phyloP scores from a whole-genome alignment of 495 filamentous ascomycete genomes.

The Thermothielavioides terrestris region DNA sequence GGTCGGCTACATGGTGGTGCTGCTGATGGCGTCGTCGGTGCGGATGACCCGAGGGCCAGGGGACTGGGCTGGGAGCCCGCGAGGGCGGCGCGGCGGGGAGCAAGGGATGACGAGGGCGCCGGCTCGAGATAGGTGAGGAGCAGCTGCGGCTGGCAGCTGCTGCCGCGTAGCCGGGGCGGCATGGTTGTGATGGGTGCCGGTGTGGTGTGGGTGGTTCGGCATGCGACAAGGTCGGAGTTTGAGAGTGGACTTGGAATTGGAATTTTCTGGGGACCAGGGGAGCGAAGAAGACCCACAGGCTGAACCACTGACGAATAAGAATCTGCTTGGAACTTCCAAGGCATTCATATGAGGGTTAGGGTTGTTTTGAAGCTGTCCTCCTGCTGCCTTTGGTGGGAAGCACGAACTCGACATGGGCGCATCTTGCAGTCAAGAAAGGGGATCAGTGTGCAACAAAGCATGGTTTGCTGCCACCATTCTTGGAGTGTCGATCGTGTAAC shows the following conservation, averaged over 20 bases:
- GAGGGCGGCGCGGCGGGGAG: neutral
- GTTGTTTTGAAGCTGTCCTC: neutral
- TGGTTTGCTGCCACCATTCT: too few relatives aligned
- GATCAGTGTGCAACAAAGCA: too few relatives aligned
- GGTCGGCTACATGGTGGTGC: constrained; percentile 4
- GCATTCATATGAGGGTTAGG: constrained; percentile 7
- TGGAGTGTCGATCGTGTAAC: too few relatives aligned
- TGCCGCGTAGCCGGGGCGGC: constrained; percentile 25
- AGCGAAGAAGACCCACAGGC: neutral
- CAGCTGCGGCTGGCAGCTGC: constrained; percentile 15
- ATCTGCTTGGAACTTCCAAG: neutral
- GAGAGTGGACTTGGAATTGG: constrained; percentile 4
- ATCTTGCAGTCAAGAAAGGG: too few relatives aligned
- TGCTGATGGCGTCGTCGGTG: neutral
- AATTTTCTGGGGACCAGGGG: constrained; percentile 3
- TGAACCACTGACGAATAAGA: neutral
- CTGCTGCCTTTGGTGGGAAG: too few relatives aligned
- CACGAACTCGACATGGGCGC: too few relatives aligned
- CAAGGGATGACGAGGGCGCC: neutral
- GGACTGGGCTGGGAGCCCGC: constrained; percentile 1
- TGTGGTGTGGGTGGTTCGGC: constrained; percentile 4
- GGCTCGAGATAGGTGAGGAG: constrained; percentile 18
- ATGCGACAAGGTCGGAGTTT: too few relatives aligned
- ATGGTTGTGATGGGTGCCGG: constrained; percentile 13
- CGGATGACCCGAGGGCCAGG: constrained; percentile 1